phyloP scores from a whole-genome alignment of 2,329 filamentous ascomycete species.

The Fusarium veterinarium region DNA sequence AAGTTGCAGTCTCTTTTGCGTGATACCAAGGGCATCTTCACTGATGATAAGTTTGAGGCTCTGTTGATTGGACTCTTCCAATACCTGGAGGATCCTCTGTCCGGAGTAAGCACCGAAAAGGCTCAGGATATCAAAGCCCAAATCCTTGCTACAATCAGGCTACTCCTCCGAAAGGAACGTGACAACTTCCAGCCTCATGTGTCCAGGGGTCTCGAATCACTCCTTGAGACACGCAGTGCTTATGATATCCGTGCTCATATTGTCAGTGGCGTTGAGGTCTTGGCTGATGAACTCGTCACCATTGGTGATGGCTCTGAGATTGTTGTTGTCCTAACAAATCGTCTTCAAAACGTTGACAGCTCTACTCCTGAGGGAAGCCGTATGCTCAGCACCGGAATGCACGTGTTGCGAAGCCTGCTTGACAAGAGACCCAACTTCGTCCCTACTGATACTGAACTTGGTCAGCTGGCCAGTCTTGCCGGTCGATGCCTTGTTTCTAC shows the following conservation, averaged over 20 bases:
- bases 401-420: conserved; percentile 70
- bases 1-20: conserved; percentile 80
- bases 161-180: conserved; percentile 75
- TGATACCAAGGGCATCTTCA: conserved; percentile 71
- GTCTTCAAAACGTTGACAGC: conserved; percentile 58
- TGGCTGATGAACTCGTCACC: conserved; percentile 76
- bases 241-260: conserved; percentile 79
- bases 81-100: conserved; percentile 73
- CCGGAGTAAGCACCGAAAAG: conserved; percentile 69
- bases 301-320: conserved; percentile 74
- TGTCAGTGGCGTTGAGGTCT: conserved; percentile 77
- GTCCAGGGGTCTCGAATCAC: conserved; percentile 72
- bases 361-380: conserved; percentile 59
- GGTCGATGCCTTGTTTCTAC: conserved; percentile 68
- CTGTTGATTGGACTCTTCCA: conserved; percentile 76
- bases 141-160: conserved; percentile 77
- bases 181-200: conserved; percentile 75
- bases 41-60: conserved; percentile 75
- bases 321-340: conserved; percentile 62
- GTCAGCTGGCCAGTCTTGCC: conserved; percentile 62
- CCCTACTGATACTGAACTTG: conserved; percentile 64
- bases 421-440: conserved; percentile 60
- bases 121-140: conserved; percentile 79
- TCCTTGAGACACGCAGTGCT: conserved; percentile 71
- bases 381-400: conserved; percentile 71